Base-by-base conservation (phyloP, 1,284 basidiomycete genomes). In the Vanrija pseudolonga region DNA sequence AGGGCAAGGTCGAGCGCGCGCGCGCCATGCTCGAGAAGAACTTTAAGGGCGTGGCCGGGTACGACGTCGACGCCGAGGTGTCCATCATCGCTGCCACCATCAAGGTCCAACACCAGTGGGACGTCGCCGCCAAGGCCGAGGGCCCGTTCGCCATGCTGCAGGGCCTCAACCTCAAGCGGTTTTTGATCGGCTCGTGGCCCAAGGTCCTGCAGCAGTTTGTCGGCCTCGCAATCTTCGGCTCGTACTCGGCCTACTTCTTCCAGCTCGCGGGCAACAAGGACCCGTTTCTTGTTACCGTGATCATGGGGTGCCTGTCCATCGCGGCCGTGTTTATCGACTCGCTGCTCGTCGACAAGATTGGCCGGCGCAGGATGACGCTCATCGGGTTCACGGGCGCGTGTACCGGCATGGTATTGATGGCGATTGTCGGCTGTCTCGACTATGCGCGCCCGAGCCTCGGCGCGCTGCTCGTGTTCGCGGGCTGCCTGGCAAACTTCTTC, bases 371-470 rank as follows among this genome's bases (percentile, higher is more conserved):
- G 0, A 38, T 68, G 6, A 67, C 66, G 19, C 51, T 58, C 9
- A 36, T 60, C 18, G 48, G 61, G 18, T 36, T 46, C 14, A 19
- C 32, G 7, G 45, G 28, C 19, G 19, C 36, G 32, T 32, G 45
- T 15, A 46, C 45, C 26, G 19, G 32, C 7, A 62, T 68, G 4
- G 53, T 69, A 2, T 40, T 49, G 4, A 46, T 71, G n/a, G 67
- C 65, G 18, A 66, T 68, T 41, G 45, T 69, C 22, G 66, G 67
- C 2, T 65, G 53, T 46, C 65, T 67, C 37, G 55, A 68, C 46
- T 65, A 67, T 47, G 67, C 67, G 46, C 39, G 51, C 6, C 52
- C 44, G 15, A 28, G 55, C 24, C 57, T 71, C 5, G 65, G 65
- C 14, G 55, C 55, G 3, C 56, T 68, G 4, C 55, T 65, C 7